Evolutionary conservation across 2,329 filamentous ascomycete genomes (phyloP).

Genomic region (Talaromyces sp.): DNA sequence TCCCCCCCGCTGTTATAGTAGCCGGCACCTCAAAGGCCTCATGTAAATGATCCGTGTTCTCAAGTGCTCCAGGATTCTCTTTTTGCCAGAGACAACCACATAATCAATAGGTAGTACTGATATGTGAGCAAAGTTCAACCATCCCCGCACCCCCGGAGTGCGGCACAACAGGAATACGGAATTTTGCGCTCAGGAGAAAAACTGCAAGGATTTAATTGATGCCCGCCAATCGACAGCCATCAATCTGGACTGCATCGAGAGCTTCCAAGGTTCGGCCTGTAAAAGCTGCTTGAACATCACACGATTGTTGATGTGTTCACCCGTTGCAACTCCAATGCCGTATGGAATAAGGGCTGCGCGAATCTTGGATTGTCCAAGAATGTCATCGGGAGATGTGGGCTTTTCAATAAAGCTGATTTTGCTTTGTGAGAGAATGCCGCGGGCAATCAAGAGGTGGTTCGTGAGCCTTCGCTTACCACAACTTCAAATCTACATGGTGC

Average conservation of each 20-base stretch:
- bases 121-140: not conserved
- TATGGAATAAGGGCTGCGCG: conserved; percentile 20
- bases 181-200: conserved; percentile 3
- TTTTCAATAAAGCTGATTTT: conserved; percentile 17
- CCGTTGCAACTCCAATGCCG: conserved; percentile 23
- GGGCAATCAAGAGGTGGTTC: too few species aligned
- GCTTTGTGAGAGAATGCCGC: not conserved
- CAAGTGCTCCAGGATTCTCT: not conserved
- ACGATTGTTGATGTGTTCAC: conserved; percentile 24
- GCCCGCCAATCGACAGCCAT: conserved; percentile 21
- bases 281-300: conserved; percentile 27
- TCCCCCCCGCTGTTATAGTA: too few species aligned
- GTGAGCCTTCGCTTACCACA: not conserved
- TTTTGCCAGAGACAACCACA: not conserved
- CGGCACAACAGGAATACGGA: conserved; percentile 11
- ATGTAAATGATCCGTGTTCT: too few species aligned
- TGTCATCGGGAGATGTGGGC: conserved; percentile 16
- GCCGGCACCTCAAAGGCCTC: too few species aligned
- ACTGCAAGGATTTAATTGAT: conserved; percentile 19
- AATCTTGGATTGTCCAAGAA: conserved; percentile 24
- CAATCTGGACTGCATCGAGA: conserved; percentile 18
- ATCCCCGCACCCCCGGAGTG: conserved; percentile 9
- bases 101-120: not conserved
- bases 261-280: conserved; percentile 22
- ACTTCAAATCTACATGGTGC: conserved; percentile 22